These are phyloP conservation scores for Phialophora verrucosa DNA, from an alignment of 2,329 filamentous ascomycete genomes.

Conservation along the genomic window DNA sequence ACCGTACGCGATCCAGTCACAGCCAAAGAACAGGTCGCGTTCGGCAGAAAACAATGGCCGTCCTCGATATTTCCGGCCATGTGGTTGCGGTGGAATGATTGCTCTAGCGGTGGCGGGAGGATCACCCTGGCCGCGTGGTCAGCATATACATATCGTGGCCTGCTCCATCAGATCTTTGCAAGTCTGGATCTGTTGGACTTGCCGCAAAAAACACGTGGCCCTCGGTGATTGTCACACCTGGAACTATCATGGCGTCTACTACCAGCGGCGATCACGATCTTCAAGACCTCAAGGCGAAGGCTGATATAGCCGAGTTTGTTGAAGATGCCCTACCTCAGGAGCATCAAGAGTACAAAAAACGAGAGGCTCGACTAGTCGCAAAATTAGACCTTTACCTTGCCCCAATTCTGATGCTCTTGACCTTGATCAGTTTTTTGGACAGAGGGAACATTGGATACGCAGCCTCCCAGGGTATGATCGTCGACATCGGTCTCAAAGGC, in stretches of 20 bases:
- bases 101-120: not conserved
- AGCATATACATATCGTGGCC: not conserved
- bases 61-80: not conserved
- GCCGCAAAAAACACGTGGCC: not conserved
- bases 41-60: conserved; percentile 1
- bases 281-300: not conserved
- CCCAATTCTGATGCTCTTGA: conserved; percentile 1
- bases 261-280: not conserved
- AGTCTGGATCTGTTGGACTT: not conserved
- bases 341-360: not conserved
- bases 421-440: not conserved
- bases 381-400: not conserved
- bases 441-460: not conserved
- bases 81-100: not conserved
- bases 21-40: not conserved
- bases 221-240: not conserved
- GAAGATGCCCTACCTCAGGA: not conserved
- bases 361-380: not conserved
- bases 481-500: not conserved
- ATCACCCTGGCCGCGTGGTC: not conserved
- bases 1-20: not conserved
- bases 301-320: not conserved
- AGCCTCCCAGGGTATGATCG: not conserved
- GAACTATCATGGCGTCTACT: not conserved
- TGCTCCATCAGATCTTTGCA: not conserved